Evolutionary conservation across 2,329 filamentous ascomycete species (phyloP), one percentile per base, ranked within the genome.

Genomic region (Lecanicillium sp.): DNA sequence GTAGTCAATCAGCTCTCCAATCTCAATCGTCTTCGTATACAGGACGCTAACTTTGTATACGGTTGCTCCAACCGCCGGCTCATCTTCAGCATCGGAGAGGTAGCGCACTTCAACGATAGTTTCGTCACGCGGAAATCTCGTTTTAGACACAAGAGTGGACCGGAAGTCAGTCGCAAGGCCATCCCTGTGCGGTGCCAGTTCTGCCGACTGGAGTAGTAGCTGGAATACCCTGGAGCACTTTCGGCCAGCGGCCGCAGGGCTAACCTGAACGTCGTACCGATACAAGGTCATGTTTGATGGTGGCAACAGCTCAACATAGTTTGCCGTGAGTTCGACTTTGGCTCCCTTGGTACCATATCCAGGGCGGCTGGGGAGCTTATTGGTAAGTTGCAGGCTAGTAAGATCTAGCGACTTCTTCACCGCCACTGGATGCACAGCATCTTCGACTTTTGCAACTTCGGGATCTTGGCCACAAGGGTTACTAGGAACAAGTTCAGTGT

Each of bases 141-240:
- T 40, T 2, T 47, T 49, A 5, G 57, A 48, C 20, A 64, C 46
- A 2, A 63, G 39, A 1, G 51, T 59, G 2, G 54, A 51, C 40
- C 43, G 52, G 45, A 60, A 62, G 39, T 62, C 59, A 2, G 55
- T 58, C 12, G 55, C 55, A 4, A 62, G 39, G 35, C 54, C 46
- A 11, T 32, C 28, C 4, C 36, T 35, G 30, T 37, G 27, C 0
- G 38, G 15, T 0, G 38, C 40, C 5, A 59, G 34, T n/a, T 50
- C 42, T 4, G 38, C 27, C 18, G 49, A 36, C 16, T 47, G 48
- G 13, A 57, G 32, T 9, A 58, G 28, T 13, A 57, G 43, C 5
- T 31, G 14, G 16, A 37, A 17, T n/a, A 37, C 9, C 28, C 35
- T 27, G 14, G n/a, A 6, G 11, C 20, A 19, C 14, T 37, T 30